Base-by-base conservation (phyloP, 2,329 filamentous ascomycete genomes). In the Herpotrichia juniperi region DNA sequence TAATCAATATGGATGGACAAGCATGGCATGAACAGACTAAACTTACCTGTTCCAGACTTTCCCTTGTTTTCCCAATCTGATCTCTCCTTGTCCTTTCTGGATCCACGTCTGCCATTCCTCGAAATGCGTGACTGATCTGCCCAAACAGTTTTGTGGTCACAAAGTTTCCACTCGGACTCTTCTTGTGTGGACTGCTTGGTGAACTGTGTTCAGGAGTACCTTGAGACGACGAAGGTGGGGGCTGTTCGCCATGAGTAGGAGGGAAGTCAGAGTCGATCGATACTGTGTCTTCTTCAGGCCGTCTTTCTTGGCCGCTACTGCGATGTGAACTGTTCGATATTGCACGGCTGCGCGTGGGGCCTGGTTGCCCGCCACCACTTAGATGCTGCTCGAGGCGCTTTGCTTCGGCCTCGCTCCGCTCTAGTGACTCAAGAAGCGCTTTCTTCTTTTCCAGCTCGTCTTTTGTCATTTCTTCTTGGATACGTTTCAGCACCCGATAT, bases 221-320 rank as follows among this genome's bases (percentile, higher is more conserved):
- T 68, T 96, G 89, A 54, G 86, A 85, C 32, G 89, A 87, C 17
- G 90, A 89, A 7, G 83, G 79, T 22, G 76, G 66, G 31, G 83
- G 79, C 0, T 86, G 80, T 51, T 94, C 91, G 34, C 88, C 88
- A 65, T 96, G 90, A 1, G 89, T 96, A 1, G 92, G 90, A 2
- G 93, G 93, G 59, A 99, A 99, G 71, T 97, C 94, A 0, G 93
- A 96, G 73, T 99, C 94, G 53, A 97, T 92, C 1, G 91, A 96
- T 24, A 89, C 90, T 1, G 91, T 91, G 64, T 96, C 91, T 53
- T 93, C 90, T 14, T 78, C 68, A 79, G 77, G 63, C 79, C 79
- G 59, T 30, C 60, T 62, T n/a, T 72, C 70, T 28, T 76, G 72
- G 14, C 56, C 59, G 34, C 61, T 68, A 35, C 73, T 76, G 19